Percentiles rank a stretch among this genome's conserved stretches.
Conservation (phyloP, 768 basidiomycete genomes). For the Flagelloscypha sp. region DNA sequence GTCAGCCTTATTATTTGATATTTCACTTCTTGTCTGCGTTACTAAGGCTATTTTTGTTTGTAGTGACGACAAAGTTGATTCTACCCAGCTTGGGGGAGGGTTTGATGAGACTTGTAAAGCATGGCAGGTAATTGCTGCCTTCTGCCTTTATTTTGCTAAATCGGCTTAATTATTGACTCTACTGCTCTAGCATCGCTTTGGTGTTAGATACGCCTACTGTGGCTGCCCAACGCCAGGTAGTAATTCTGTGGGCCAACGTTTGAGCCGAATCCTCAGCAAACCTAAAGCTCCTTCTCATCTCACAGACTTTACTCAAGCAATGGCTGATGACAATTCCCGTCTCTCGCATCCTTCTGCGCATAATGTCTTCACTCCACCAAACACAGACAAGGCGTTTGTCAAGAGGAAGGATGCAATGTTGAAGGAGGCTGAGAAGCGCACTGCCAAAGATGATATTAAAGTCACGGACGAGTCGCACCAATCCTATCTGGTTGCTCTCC, state of each 20-base stretch:
- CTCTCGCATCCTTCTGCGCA: constrained; percentile 34
- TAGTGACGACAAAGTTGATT: constrained; percentile 36
- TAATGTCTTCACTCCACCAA: constrained; percentile 18
- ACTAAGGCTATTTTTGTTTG: not conserved
- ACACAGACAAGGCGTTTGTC: not conserved
- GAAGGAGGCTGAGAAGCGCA: too few relatives aligned
- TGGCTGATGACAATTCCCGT: constrained; percentile 19
- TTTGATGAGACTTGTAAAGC: constrained; percentile 35
- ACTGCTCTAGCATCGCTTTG: constrained; percentile 25
- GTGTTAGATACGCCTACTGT: constrained; percentile 33
- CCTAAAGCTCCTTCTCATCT: constrained; percentile 7
- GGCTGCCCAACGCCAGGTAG: constrained; percentile 31
- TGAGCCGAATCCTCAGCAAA: constrained; percentile 20
- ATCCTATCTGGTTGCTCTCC: too few relatives aligned
- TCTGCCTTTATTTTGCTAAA: not conserved
- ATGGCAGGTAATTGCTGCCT: constrained; percentile 27
- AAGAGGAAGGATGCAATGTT: too few relatives aligned
- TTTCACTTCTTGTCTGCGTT: not conserved
- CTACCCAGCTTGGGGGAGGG: constrained; percentile 25
- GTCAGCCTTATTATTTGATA: constrained; percentile 16
- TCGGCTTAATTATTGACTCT: not conserved
- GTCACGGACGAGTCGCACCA: too few relatives aligned
- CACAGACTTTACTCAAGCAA: constrained; percentile 14
- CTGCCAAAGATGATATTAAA: too few relatives aligned
- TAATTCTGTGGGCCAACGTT: constrained; percentile 18